Evolutionary conservation across 306 rosid species (phyloP), one percentile per base, ranked within the genome.

Genomic region (Elaeagnus macrophylla): DNA sequence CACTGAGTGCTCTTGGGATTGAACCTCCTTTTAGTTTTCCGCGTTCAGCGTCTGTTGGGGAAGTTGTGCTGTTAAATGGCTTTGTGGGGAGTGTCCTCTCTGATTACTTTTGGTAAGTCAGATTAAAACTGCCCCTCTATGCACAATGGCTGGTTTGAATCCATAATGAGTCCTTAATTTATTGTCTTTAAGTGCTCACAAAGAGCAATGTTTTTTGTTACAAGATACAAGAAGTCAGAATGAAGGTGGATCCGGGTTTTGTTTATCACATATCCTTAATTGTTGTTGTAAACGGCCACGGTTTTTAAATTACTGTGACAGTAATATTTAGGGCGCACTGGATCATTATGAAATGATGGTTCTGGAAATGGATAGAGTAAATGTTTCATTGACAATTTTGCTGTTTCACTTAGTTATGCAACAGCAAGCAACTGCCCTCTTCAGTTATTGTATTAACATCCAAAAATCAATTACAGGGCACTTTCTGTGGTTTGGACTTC

Each of bases 401-500:
- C 39, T 2, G 17, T 20, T 15, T 51, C n/a, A n/a, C n/a, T n/a
- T n/a, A n/a, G n/a, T n/a, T n/a, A n/a, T n/a, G n/a, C n/a, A n/a
- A n/a, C n/a, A n/a, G 50, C 11, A 50, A 63, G 39, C 49, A 52
- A 16, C 10, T 55, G 39, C 10, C 47, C 14, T 41, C 51, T 14
- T 13, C 37, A 65, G 39, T 18, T 55, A 44, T 53, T 13, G 16
- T 48, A 57, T 70, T 35, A 15, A 8, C 1, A 6, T 12, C 32
- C 14, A 42, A 54, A 51, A 70, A 2, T 39, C 12, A 56, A 41
- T 9, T n/a, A 51, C 77, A 86, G 95, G 85, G 95, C 85, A 15
- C 71, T 82, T 52, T 83, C 95, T 18, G 81, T 86, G 51, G 75
- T 82, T 39, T 86, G 95, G 95, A 86, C 85, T 7, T 60, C 85